Percentiles rank a stretch among this genome's conserved stretches.
phyloP scores from a whole-genome alignment of 2,329 filamentous ascomycete species.

The Trichophyton benhamiae region DNA sequence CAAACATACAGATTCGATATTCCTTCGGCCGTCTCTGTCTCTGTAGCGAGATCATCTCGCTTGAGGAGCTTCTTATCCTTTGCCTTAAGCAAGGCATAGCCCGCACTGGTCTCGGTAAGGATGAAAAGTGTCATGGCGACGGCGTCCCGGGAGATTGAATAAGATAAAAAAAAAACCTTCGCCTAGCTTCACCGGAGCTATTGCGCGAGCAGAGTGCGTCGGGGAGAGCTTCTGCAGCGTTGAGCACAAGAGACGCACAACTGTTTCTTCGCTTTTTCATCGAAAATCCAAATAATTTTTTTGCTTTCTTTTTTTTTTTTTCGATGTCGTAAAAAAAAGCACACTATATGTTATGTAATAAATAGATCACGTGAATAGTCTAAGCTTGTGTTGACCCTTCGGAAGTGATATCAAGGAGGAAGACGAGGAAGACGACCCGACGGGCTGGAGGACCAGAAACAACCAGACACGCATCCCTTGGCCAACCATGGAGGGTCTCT shows the following conservation, averaged over 20 bases:
- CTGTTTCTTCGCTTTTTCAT: constrained; percentile 1
- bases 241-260: background rate
- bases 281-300: constrained; percentile 6
- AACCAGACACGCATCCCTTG: background rate
- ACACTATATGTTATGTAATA: background rate
- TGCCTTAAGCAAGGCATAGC: constrained; percentile 96
- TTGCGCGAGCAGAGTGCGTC: background rate
- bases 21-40: constrained; percentile 68
- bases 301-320: constrained; percentile 4
- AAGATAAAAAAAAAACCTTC: background rate
- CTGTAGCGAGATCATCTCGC: constrained; percentile 62
- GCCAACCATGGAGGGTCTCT: constrained; percentile 67
- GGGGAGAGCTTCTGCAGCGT: background rate
- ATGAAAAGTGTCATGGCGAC: constrained; percentile 74
- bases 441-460: background rate
- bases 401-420: background rate
- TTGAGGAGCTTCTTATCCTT: constrained; percentile 97
- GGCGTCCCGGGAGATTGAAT: background rate
- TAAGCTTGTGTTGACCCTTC: background rate
- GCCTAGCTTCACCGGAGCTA: background rate
- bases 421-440: background rate
- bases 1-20: constrained; percentile 67
- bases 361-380: background rate
- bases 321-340: background rate
- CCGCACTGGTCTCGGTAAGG: constrained; percentile 85